Conservation (phyloP, 805 yeast species). For the Maudiozyma pseudohumilis region DNA sequence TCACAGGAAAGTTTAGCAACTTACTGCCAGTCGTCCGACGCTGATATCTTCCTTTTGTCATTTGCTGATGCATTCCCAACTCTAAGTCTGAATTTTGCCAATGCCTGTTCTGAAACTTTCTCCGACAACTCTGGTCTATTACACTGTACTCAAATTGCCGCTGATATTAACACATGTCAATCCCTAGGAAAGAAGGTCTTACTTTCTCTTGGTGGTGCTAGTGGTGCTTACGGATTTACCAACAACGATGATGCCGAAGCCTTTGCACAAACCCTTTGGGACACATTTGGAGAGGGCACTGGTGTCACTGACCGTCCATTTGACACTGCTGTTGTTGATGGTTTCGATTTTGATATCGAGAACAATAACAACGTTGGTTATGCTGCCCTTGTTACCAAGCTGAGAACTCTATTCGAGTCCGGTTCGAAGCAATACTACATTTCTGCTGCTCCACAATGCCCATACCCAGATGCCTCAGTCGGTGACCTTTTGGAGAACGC, state of each 20-base stretch:
- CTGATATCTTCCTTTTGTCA: slow-evolving; percentile 63
- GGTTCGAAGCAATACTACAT: slow-evolving; percentile 57
- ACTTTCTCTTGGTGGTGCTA: slow-evolving; percentile 66
- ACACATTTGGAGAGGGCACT: slow-evolving; percentile 53
- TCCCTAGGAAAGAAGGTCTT: slow-evolving; percentile 65
- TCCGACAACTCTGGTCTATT: slow-evolving; percentile 31
- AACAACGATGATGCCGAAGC: slow-evolving; percentile 59
- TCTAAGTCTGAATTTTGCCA: slow-evolving; percentile 47
- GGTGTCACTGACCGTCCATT: slow-evolving; percentile 52
- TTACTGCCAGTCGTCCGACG: slow-evolving; percentile 60
- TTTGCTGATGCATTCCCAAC: slow-evolving; percentile 58
- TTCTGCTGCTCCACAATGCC: slow-evolving; percentile 91
- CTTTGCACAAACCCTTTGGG: slow-evolving; percentile 52
- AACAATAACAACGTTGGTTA: slow-evolving; percentile 54
- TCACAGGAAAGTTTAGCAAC: slow-evolving; percentile 35
- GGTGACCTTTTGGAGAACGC: slow-evolving; percentile 51
- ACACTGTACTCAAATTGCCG: slow-evolving; percentile 46
- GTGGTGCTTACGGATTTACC: slow-evolving; percentile 78
- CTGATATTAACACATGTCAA: slow-evolving; percentile 71
- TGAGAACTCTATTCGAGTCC: slow-evolving; percentile 43
- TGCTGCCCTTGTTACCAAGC: slow-evolving; percentile 44
- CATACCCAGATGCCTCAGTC: slow-evolving; percentile 65
- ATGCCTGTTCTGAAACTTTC: slow-evolving; percentile 33
- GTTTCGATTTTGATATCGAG: slow-evolving; percentile 90
- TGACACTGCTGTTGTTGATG: slow-evolving; percentile 71